Base-by-base conservation (phyloP, 306 rosid genomes). In the Albizia julibrissin region DNA sequence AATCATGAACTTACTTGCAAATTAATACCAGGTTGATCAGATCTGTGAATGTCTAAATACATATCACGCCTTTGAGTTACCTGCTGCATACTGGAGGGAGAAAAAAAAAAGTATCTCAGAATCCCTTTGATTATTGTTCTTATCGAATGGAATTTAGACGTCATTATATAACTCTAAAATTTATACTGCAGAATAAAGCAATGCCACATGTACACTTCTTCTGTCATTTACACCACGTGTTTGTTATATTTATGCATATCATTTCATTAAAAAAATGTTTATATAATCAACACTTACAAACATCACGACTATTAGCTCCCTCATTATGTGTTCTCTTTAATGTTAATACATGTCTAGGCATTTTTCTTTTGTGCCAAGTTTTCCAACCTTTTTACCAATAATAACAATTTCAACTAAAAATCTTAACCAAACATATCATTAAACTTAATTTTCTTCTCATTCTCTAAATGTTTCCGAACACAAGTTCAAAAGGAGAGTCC, bases 31-130 rank as follows among this genome's bases (percentile, higher is more conserved):
- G 42, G 54, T 16, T 52, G 65, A 16, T 43, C 42, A 33, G 12
- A 69, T 69, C 26, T 75, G 40, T 29, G 34, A 76, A 11, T 22
- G 65, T n/a, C 74, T 69, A 72, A 15, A 42, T 42, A 40, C 22
- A 69, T 33, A 69, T 69, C 15, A 10, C 69, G 52, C 78, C 54
- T 76, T 8, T 74, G 43, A 65, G 66, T 9, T 10, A 81, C 59
- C 58, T 76, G 78, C 78, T 76, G 54, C 77, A 76, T 42, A 46
- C 78, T 82, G 31, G 29, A 76, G 66, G 21, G n/a, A 54, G 19
- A 27, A 21, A 61, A 12, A n/a, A n/a, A 39, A 59, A 13, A 4
- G 31, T 52, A 8, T 33, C 1, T 19, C 26, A 76, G 26, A 62
- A 8, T 43, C 31, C 15, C 12, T 26, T 52, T 52, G 59, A 18